A percentile compares a stretch with the other conserved stretches of the same genome.
These are phyloP conservation scores for Sclerotinia nivalis DNA, from an alignment of 2,329 filamentous ascomycete species.

Conservation along the genomic window DNA sequence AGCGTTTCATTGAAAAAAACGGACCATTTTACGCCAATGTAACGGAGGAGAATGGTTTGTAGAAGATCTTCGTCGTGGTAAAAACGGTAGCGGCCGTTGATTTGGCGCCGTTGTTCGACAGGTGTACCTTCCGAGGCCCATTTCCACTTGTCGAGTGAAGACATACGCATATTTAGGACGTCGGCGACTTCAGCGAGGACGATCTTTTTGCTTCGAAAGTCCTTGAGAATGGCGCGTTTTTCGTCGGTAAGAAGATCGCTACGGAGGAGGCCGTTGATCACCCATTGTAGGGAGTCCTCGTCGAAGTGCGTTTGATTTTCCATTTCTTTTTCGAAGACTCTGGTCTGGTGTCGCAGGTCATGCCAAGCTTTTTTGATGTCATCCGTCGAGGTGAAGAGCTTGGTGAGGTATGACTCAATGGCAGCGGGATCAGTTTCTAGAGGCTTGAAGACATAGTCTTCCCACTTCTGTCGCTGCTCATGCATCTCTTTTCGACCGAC, in stretches of 20 bases:
- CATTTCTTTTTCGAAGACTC: conserved; percentile 40
- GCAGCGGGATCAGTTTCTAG: conserved; percentile 47
- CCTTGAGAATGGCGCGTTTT: conserved; percentile 51
- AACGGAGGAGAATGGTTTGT: conserved; percentile 55
- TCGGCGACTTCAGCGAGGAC: conserved; percentile 56
- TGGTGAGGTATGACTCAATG: conserved; percentile 52
- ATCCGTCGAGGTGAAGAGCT: conserved; percentile 49
- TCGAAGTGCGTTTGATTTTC: conserved; percentile 42
- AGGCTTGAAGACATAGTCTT: conserved; percentile 53
- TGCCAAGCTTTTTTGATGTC: conserved; percentile 46
- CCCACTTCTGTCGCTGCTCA: conserved; percentile 55
- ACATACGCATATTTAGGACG: conserved; percentile 57
- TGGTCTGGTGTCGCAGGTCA: conserved; percentile 44
- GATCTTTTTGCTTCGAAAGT: conserved; percentile 50
- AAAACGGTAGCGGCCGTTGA: conserved; percentile 60
- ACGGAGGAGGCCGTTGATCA: conserved; percentile 51
- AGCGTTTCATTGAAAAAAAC: conserved; percentile 48
- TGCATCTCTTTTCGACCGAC: conserved; percentile 56
- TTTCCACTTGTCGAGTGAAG: conserved; percentile 51
- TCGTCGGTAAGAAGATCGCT: conserved; percentile 53
- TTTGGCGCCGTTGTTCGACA: conserved; percentile 52
- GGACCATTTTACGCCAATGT: conserved; percentile 53
- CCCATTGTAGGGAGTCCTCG: conserved; percentile 44
- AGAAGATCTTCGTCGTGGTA: conserved; percentile 60
- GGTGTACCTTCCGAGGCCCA: conserved; percentile 50